Conservation (phyloP, 306 rosid species). For the Trifolium subterraneum region DNA sequence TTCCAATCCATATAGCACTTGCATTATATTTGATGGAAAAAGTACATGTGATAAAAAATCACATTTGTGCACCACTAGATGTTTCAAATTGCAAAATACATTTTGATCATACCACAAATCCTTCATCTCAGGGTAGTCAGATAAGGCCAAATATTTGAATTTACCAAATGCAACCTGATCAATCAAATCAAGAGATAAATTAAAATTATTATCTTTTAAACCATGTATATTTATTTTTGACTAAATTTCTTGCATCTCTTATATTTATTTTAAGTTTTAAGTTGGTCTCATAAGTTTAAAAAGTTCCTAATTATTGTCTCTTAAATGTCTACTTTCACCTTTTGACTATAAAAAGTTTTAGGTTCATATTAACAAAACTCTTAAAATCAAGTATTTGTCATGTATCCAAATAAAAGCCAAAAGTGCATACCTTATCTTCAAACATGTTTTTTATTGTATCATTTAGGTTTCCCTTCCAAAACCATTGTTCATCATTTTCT, state of each 20-base stretch:
- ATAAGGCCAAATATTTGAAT: background rate
- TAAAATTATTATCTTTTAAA: no score
- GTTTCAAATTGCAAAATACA: slow-evolving; percentile 4
- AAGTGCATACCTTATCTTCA: slow-evolving; percentile 12
- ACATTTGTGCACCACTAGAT: background rate
- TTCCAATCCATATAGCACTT: slow-evolving; percentile 4
- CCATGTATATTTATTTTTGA: no score
- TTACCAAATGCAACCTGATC: no score
- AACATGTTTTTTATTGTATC: slow-evolving; percentile 1
- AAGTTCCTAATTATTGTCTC: no score
- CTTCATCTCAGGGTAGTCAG: background rate
- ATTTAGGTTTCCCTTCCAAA: slow-evolving; percentile 1
- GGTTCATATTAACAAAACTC: no score
- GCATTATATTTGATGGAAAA: slow-evolving; percentile 12
- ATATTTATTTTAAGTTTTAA: background rate
- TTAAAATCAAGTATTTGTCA: no score
- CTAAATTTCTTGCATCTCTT: no score
- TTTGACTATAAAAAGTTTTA: no score
- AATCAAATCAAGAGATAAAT: no score
- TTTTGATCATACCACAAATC: background rate
- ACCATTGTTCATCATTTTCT: background rate
- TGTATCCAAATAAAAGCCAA: no score
- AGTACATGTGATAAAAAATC: slow-evolving; percentile 22
- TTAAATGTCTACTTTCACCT: no score
- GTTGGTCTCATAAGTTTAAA: no score